Evolutionary conservation across 1,139 yeast genomes (phyloP), one percentile per base, ranked within the genome.

Genomic region (Petasospora fabianii): DNA sequence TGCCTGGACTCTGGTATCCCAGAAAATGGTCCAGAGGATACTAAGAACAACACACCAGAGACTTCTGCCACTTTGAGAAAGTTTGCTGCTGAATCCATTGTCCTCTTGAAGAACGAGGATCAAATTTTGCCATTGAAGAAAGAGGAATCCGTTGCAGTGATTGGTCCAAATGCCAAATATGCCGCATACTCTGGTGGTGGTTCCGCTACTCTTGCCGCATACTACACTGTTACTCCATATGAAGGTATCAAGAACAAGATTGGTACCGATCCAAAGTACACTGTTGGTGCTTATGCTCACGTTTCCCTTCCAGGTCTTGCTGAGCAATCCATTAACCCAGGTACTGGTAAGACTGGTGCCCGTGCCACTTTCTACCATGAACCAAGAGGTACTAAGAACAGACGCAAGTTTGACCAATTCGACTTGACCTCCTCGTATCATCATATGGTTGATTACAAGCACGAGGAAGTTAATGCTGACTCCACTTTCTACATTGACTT

Each of bases 131-230:
- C 77, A 16, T 59, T 73, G 48, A 54, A 62, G 35, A 62, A 62
- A 43, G 46, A 57, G 13, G 69, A 69, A 34, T 57, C 55, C 6
- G 61, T 71, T 37, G 75, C 75, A 1, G 70, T 74, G 20, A 71
- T 74, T 50, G 80, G 80, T 16, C 75, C 77, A 29, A 72, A 71
- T 43, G 77, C 74, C 17, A 69, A 66, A 46, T 53, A 54, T 17
- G 60, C 73, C 18, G 58, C 68, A 17, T 66, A 60, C 48, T 62
- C 72, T 19, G 79, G 80, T 41, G 80, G 80, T 39, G 80, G 80
- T 28, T 73, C 78, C 8, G 77, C 79, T 21, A 62, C 75, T 6
- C 55, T 73, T 48, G 53, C 53, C 8, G 67, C 78, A 8, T 69
- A 73, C 46, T 70, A 72, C 53, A 62, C 64, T 6, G 61, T 69